Base-by-base conservation (phyloP, 805 yeast genomes). In the Saturnispora serradocipensis region DNA sequence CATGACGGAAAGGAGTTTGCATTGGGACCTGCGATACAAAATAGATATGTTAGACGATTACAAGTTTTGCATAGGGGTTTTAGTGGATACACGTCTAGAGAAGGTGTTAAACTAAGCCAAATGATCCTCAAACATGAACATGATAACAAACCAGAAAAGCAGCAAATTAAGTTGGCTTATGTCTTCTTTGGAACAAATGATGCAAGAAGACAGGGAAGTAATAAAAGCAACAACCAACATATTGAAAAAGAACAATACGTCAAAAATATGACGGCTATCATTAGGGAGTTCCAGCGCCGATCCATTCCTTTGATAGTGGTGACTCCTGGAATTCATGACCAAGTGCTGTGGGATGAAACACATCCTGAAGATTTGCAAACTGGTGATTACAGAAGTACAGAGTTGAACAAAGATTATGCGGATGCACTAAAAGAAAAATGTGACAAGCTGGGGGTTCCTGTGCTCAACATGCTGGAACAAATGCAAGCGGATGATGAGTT, bases 111-210 rank as follows among this genome's bases (percentile, higher is more conserved):
- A 45, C 58, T 86, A 4, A 59, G 77, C 4, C 77, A 78, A n/a
- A 66, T 71, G 42, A 67, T 84, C 11, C 65, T 88, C 34, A 69
- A 73, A 22, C 59, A 65, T 4, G 86, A 81, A 54, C 66, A 76
- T 45, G 70, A 68, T 50, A 39, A 53, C 10, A 57, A 51, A 27
- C 61, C 65, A 1, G 69, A 59, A 5, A 57, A 54, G 4, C 62
- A 66, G 38, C 62, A 66, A 53, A 67, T 79, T 48, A 59, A 59
- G 42, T 43, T 67, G 10, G 71, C 80, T 53, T 78, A 81, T 10
- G 68, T 88, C 2, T 88, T 85, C 62, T 80, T 87, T 59, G 97
- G 97, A 4, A 77, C 96, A 13, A 89, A 89, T 61, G 97, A 89
- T 64, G 73, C 77, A 3, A 56, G 68, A 8, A 11, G 25, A 2